These are phyloP conservation scores for Nidula niveotomentosa DNA, from an alignment of 1,284 basidiomycete species.

Conservation along the genomic window DNA sequence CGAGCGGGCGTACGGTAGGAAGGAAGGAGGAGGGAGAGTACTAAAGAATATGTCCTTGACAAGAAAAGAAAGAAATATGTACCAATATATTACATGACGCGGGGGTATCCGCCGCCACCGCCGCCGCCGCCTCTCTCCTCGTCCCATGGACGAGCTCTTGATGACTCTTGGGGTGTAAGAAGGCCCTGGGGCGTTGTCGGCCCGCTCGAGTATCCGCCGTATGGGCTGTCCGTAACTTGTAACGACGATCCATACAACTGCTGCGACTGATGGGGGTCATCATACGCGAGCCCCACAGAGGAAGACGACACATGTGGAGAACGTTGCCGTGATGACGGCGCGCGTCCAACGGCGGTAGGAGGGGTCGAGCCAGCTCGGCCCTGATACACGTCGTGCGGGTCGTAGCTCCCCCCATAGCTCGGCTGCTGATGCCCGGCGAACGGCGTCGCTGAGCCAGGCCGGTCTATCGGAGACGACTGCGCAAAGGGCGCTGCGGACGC, in stretches of 20 bases:
- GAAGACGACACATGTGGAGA: slow-evolving; percentile 2
- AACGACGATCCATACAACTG: slow-evolving; percentile 8
- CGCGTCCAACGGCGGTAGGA: slow-evolving; percentile 7
- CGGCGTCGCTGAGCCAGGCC: slow-evolving; percentile 21
- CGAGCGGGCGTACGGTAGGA: slow-evolving; percentile 7
- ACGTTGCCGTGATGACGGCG: slow-evolving; percentile 11
- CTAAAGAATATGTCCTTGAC: slow-evolving; percentile 5
- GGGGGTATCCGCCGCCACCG: slow-evolving; percentile 20
- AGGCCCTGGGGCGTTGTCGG: neutral
- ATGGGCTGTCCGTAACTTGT: slow-evolving; percentile 11
- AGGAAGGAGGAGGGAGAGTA: slow-evolving; percentile 11
- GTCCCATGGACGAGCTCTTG: slow-evolving; percentile 26
- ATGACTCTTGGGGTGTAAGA: slow-evolving; percentile 6
- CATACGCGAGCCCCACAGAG: slow-evolving; percentile 31
- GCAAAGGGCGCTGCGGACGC: slow-evolving; percentile 54
- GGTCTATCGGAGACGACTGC: slow-evolving; percentile 33
- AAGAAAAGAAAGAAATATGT: slow-evolving; percentile 7
- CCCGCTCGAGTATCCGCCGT: slow-evolving; percentile 13
- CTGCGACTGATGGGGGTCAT: slow-evolving; percentile 20
- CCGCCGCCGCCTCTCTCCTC: slow-evolving; percentile 22
- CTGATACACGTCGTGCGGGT: slow-evolving; percentile 53
- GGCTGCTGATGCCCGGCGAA: slow-evolving; percentile 11
- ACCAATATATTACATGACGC: slow-evolving; percentile 22
- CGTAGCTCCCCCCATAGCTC: slow-evolving; percentile 23
- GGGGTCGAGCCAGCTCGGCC: slow-evolving; percentile 32